A percentile compares a stretch with the other conserved stretches of the same genome.
Evolutionary conservation across 2,329 filamentous ascomycete genomes (phyloP).

Genomic region (Fonsecaea multimorphosa): DNA sequence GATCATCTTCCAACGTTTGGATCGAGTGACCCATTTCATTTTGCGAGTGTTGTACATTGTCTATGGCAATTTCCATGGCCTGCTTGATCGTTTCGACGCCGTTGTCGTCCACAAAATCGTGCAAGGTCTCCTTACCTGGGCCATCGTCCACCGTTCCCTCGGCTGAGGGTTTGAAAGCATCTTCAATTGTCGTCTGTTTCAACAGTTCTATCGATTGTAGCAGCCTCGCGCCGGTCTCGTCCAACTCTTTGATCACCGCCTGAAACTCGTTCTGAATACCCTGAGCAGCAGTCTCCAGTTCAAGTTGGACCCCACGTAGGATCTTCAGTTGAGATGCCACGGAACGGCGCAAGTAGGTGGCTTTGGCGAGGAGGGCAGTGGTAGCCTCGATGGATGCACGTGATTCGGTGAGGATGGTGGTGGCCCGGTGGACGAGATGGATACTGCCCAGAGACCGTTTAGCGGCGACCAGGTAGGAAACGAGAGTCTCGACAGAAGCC

Average conservation of each 20-base stretch:
- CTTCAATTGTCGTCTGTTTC: conserved; percentile 64
- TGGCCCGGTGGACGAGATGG: conserved; percentile 80
- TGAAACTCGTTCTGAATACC: conserved; percentile 53
- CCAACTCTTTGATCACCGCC: conserved; percentile 61
- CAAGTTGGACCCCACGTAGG: conserved; percentile 51
- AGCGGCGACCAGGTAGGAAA: conserved; percentile 81
- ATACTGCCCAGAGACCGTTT: conserved; percentile 88
- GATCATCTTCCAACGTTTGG: conserved; percentile 74
- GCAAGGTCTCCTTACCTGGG: conserved; percentile 60
- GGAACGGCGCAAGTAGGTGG: conserved; percentile 69
- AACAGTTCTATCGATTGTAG: conserved; percentile 62
- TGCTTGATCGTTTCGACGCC: conserved; percentile 64
- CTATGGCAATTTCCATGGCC: conserved; percentile 64
- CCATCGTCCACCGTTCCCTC: conserved; percentile 17
- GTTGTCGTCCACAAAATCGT: conserved; percentile 70
- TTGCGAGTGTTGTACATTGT: conserved; percentile 66
- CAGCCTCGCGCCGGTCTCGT: conserved; percentile 64
- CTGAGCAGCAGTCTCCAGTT: conserved; percentile 52
- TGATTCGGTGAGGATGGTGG: conserved; percentile 80
- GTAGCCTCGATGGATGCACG: conserved; percentile 78
- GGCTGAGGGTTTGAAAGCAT: conserved; percentile 53
- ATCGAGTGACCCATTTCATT: conserved; percentile 61
- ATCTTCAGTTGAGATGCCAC: conserved; percentile 59
- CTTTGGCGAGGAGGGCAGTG: conserved; percentile 72
- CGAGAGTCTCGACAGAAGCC: conserved; percentile 70